Percentiles rank a stretch among this genome's conserved stretches.
Evolutionary conservation across 2,329 filamentous ascomycete species (phyloP).

Genomic region (Trichophyton verrucosum): DNA sequence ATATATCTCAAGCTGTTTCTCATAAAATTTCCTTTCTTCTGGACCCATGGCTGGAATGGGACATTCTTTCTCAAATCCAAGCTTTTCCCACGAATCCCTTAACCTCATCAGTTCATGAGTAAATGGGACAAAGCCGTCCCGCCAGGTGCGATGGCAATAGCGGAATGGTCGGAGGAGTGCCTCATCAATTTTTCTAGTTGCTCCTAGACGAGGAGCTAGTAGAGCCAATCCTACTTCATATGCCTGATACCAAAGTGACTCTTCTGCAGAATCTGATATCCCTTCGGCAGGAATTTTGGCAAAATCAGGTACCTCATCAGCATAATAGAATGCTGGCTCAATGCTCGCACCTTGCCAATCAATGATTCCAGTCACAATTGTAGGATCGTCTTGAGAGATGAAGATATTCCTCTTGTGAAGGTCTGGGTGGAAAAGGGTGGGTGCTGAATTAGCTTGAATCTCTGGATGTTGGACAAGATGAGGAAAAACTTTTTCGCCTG

Average conservation of each 20-base stretch:
- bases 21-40: constrained; percentile 11
- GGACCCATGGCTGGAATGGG: constrained; percentile 9
- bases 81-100: constrained; percentile 26
- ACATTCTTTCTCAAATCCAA: constrained; percentile 24
- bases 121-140: constrained; percentile 29
- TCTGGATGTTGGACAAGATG: constrained; percentile 19
- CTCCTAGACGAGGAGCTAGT: constrained; percentile 11
- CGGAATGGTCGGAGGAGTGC: constrained; percentile 28
- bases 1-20: constrained; percentile 12
- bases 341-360: constrained; percentile 21
- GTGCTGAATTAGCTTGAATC: constrained; percentile 20
- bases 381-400: constrained; percentile 29
- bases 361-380: constrained; percentile 16
- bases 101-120: constrained; percentile 31
- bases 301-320: constrained; percentile 30
- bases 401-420: constrained; percentile 34
- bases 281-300: constrained; percentile 19
- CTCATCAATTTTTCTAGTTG: constrained; percentile 24
- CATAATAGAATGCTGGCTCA: constrained; percentile 14
- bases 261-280: constrained; percentile 11
- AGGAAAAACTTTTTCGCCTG: constrained; percentile 20
- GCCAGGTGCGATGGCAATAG: constrained; percentile 32
- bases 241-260: constrained; percentile 20
- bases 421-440: constrained; percentile 30
- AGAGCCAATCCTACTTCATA: constrained; percentile 17